These are phyloP conservation scores for Lachancea thermotolerans DNA, from an alignment of 805 yeast species.

Conservation along the genomic window DNA sequence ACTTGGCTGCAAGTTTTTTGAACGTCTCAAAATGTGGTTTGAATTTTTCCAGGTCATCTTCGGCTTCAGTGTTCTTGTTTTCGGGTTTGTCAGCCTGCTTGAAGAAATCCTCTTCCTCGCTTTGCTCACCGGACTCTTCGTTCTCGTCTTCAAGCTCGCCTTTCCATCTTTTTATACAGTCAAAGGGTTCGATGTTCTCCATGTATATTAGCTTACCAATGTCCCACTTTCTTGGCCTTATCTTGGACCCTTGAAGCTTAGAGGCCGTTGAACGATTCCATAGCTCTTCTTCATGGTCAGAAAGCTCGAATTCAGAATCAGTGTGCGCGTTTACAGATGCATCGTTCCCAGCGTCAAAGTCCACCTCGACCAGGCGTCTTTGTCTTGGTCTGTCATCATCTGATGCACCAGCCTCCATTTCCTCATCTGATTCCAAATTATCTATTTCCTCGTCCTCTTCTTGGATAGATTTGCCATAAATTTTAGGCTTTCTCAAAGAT, in stretches of 20 bases:
- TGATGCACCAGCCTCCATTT: conserved; percentile 33
- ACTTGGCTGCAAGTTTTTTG: conserved; percentile 26
- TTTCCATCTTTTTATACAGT: conserved; percentile 67
- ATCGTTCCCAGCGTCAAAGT: conserved; percentile 36
- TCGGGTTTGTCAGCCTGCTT: conserved; percentile 38
- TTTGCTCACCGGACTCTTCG: conserved; percentile 11
- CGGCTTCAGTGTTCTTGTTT: conserved; percentile 6
- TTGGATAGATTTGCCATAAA: conserved; percentile 47
- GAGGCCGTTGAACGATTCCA: conserved; percentile 47
- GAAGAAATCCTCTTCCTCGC: conserved; percentile 48
- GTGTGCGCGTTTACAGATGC: conserved; percentile 41
- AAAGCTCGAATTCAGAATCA: conserved; percentile 45
- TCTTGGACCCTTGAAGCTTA: conserved; percentile 46
- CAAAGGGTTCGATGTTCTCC: conserved; percentile 68
- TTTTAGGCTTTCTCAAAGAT: conserved; percentile 52
- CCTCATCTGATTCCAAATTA: conserved; percentile 37
- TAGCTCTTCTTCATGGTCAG: conserved; percentile 32
- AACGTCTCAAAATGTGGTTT: conserved; percentile 32
- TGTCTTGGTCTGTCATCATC: conserved; percentile 30
- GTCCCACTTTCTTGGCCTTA: conserved; percentile 58
- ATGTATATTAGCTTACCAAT: conserved; percentile 73
- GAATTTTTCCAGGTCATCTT: conserved; percentile 29
- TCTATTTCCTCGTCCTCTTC: conserved; percentile 43
- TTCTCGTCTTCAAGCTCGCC: conserved; percentile 43
- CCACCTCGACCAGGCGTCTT: conserved; percentile 41